A percentile compares a stretch with the other conserved stretches of the same genome.
These are phyloP conservation scores for Phytophthora sp. DNA, from an alignment of 352 stramenopile genomes.

Conservation along the genomic window DNA sequence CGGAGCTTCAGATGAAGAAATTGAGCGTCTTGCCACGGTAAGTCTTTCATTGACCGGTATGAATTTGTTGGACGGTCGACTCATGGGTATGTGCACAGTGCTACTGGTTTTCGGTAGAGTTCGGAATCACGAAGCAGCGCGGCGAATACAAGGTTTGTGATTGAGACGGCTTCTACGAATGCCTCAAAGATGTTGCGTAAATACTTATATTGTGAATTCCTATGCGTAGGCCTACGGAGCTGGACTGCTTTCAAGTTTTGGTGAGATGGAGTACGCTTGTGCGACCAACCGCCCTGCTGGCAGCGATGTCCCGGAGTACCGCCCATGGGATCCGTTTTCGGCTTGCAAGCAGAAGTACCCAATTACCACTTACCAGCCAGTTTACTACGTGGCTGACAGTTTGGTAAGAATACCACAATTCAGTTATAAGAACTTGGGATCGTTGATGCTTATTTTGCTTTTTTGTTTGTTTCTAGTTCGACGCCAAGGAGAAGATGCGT, in stretches of 20 bases:
- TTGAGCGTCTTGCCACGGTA: constrained; percentile 92
- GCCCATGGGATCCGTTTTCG: constrained; percentile 94
- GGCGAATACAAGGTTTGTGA: constrained; percentile 89
- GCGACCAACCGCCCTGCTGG: constrained; percentile 60
- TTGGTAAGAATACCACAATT: constrained; percentile 56
- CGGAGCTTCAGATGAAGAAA: constrained; percentile 95
- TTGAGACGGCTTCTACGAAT: background rate
- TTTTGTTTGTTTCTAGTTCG: constrained; percentile 42
- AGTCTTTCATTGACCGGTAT: background rate
- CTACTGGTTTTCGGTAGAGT: constrained; percentile 99
- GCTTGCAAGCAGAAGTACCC: constrained; percentile 95
- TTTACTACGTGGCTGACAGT: constrained; percentile 97
- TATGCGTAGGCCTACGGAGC: constrained; percentile 91
- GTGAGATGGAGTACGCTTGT: constrained; percentile 97
- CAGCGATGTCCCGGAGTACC: constrained; percentile 85
- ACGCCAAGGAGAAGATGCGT: constrained; percentile 95
- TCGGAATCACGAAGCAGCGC: constrained; percentile 94
- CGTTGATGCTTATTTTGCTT: background rate
- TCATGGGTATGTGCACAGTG: constrained; percentile 48
- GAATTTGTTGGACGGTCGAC: too few species aligned
- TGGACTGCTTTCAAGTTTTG: constrained; percentile 96
- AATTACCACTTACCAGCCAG: constrained; percentile 97
- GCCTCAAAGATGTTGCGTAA: background rate
- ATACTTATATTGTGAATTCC: background rate
- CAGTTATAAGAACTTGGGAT: background rate